Percentiles rank a stretch among this genome's conserved stretches.
phyloP scores from a whole-genome alignment of 192 early-diverging fungal species.

The Podila epicladia region DNA sequence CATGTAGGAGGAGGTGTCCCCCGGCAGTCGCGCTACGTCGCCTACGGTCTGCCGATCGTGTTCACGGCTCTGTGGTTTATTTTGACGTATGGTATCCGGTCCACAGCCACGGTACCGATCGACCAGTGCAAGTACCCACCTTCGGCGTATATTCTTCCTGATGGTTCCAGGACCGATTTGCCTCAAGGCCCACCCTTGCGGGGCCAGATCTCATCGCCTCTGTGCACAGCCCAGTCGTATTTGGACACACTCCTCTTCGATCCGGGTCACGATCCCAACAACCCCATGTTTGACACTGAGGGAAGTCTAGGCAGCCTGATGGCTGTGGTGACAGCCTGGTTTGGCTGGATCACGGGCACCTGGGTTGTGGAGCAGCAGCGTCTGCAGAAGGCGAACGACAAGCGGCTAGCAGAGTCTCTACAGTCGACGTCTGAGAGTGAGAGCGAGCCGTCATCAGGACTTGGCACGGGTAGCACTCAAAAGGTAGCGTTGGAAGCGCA shows the following conservation, averaged over 20 bases:
- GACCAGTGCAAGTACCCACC: background rate
- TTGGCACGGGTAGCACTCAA: background rate
- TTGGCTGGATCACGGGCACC: conserved; percentile 55
- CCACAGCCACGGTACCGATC: conserved; percentile 29
- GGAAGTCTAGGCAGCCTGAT: conserved; percentile 58
- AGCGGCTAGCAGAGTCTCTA: background rate
- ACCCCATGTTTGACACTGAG: conserved; percentile 56
- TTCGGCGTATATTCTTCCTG: background rate
- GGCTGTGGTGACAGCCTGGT: conserved; percentile 54
- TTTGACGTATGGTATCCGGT: conserved; percentile 20
- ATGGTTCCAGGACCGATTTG: background rate
- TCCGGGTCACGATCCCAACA: conserved; percentile 33
- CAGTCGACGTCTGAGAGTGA: background rate
- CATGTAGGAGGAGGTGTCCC: background rate
- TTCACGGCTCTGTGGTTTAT: conserved; percentile 35
- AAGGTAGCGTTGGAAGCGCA: background rate
- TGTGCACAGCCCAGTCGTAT: conserved; percentile 58
- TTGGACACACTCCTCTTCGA: conserved; percentile 52
- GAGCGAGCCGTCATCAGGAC: background rate
- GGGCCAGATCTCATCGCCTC: conserved; percentile 36
- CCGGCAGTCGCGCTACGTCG: conserved; percentile 1
- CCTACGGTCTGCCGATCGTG: conserved; percentile 2
- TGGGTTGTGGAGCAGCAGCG: conserved; percentile 21
- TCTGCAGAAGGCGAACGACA: background rate
- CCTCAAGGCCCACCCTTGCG: background rate